Base-by-base conservation (phyloP, 768 basidiomycete genomes). In the Thelephora ganbajun region DNA sequence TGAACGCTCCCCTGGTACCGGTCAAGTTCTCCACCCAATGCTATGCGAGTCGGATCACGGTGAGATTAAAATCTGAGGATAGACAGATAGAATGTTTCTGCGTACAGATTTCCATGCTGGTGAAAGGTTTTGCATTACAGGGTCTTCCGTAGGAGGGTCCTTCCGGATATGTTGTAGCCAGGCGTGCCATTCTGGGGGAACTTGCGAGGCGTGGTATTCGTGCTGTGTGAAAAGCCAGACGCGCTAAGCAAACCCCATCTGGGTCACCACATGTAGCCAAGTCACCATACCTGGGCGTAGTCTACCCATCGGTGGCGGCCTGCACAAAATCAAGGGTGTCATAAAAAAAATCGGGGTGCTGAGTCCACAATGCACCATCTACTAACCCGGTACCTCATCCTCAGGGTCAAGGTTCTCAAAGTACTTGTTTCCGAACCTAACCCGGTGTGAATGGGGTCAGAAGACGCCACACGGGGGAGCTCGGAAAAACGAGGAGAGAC, bases 291-390 rank as follows among this genome's bases (percentile, higher is more conserved):
- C 69, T 96, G 91, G 14, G 83, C 74, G 58, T 75, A 90, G 68
- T 98, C 94, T 37, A 98, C 80, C 94, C 94, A 98, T 64, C 94
- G 78, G 61, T 96, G 91, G 55, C 94, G 87, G 57, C 93, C 92
- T 88, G 61, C 11, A 42, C 18, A 35, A 33, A 33, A 22, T 20
- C 35, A n/a, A 20, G 9, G 16, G 37, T 33, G 37, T 2, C 16
- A 33, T 23, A 26, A 33, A 11, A 26, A 33, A 11, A 11, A 20
- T 16, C 6, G 26, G 6, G n/a, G n/a, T n/a, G 26, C 26, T 30
- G 26, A 30, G 9, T 9, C 26, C 9, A 41, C n/a, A 35, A 13
- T 45, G 18, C 12, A 44, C 20, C 14, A 18, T n/a, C 11, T 11
- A 65, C 76, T 35, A 51, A 87, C 90, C 91, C 48, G 92, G 92